These are phyloP conservation scores for Clarireedia hainanense DNA, from an alignment of 2,329 filamentous ascomycete species.

Conservation along the genomic window DNA sequence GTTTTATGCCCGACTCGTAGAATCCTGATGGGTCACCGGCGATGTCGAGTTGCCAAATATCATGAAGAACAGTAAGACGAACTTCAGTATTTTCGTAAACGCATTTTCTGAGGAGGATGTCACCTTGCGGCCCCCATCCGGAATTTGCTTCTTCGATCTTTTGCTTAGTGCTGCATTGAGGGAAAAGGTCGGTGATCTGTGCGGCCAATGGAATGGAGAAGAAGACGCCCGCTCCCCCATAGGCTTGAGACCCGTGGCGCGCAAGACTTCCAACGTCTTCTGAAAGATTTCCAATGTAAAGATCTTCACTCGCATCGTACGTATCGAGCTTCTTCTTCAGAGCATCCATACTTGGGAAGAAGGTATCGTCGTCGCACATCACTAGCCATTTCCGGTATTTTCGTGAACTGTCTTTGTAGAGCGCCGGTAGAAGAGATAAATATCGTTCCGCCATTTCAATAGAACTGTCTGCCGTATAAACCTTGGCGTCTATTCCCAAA, in stretches of 20 bases:
- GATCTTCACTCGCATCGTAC: conserved; percentile 20
- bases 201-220: conserved; percentile 35
- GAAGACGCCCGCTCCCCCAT: conserved; percentile 28
- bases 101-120: conserved; percentile 27
- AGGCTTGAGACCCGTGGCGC: conserved; percentile 28
- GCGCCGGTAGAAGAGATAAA: conserved; percentile 44
- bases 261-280: conserved; percentile 27
- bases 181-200: conserved; percentile 38
- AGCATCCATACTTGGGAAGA: conserved; percentile 26
- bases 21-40: conserved; percentile 26
- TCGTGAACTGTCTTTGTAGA: conserved; percentile 45
- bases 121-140: conserved; percentile 44
- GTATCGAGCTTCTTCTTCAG: conserved; percentile 20
- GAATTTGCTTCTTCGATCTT: conserved; percentile 48
- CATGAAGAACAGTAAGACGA: conserved; percentile 24
- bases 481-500: conserved; percentile 49
- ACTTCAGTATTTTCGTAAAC: conserved; percentile 28
- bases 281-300: conserved; percentile 28
- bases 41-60: conserved; percentile 27
- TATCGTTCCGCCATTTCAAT: conserved; percentile 53
- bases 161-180: conserved; percentile 38
- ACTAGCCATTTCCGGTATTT: conserved; percentile 35
- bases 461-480: conserved; percentile 44
- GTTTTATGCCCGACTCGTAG: conserved; percentile 25
- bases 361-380: conserved; percentile 30